Evolutionary conservation across 2,329 filamentous ascomycete species (phyloP), one percentile per base, ranked within the genome.

Genomic region (Ophiocordyceps camponoti-leonardi): DNA sequence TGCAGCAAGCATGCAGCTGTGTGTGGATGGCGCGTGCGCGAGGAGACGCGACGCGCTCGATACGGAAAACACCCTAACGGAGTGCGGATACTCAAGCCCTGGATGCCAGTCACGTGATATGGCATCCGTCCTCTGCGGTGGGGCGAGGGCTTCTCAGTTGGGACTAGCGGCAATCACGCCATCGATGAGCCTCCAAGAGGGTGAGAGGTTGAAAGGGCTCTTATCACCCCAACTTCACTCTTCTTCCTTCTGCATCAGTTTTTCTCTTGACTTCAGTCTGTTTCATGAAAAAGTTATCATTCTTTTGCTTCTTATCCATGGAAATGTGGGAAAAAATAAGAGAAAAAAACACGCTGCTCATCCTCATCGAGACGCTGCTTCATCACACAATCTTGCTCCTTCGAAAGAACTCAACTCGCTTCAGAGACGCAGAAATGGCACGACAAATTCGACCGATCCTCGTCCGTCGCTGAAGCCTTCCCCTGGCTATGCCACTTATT

Each of bases 141-240:
- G 39, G 39, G 39, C 39, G 19, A 22, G 1, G 19, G 6, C 20
- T 41, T 7, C 41, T 47, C 16, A 7, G 50, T 53, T 49, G 43
- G 53, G 53, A 49, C 53, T 59, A 59, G 56, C 52, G 28, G 22
- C 41, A 58, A 59, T 57, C 56, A 59, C 56, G 56, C 56, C 51
- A 59, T 59, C 56, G 55, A 53, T 46, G 52, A 53, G 48, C 48
- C 54, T 51, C 49, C 50, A 47, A 46, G 50, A 46, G 45, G 39
- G 46, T 42, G 40, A 53, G 45, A 35, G 40, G 33, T 48, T 47
- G 41, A 51, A 50, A 46, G 46, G 44, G 22, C 19, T 41, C 37
- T 43, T 47, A 44, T 49, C 45, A 45, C 31, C 51, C 28, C 52
- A 53, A 51, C 53, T 45, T 50, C 50, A 50, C 44, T 51, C 45